phyloP scores from a whole-genome alignment of 169 alveolate species.

The Cryptosporidium viatorum region DNA sequence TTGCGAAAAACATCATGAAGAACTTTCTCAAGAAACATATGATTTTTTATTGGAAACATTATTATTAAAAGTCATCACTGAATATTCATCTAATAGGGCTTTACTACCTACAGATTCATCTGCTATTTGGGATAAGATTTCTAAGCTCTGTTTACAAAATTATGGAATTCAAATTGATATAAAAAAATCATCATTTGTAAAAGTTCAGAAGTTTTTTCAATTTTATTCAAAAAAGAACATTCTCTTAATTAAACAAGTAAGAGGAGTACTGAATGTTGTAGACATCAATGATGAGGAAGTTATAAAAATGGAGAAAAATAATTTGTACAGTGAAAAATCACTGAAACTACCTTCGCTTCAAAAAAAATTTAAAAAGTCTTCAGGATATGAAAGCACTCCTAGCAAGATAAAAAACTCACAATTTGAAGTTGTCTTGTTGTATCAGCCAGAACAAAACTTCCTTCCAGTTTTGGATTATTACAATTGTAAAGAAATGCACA shows the following conservation, averaged over 20 bases:
- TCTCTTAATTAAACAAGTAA: slow-evolving; percentile 18
- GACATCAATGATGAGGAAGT: slow-evolving; percentile 11
- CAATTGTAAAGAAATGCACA: background rate
- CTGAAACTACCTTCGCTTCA: background rate
- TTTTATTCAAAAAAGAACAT: slow-evolving; percentile 24
- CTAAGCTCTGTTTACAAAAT: background rate
- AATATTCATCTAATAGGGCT: background rate
- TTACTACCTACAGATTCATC: slow-evolving; percentile 58
- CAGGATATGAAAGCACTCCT: background rate
- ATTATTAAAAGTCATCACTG: slow-evolving; percentile 9
- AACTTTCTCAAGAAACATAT: slow-evolving; percentile 4
- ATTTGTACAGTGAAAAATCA: background rate
- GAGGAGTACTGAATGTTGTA: slow-evolving; percentile 46
- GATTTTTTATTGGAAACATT: slow-evolving; percentile 29
- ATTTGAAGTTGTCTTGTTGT: slow-evolving; percentile 13
- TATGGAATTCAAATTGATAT: slow-evolving; percentile 39
- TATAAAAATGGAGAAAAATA: background rate
- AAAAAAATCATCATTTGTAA: slow-evolving; percentile 42
- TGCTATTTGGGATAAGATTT: slow-evolving; percentile 58
- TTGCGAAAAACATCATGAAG: background rate
- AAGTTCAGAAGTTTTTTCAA: slow-evolving; percentile 46
- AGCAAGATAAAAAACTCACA: background rate
- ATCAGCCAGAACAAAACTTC: slow-evolving; percentile 44
- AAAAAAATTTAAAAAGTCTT: background rate
- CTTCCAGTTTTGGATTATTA: slow-evolving; percentile 32